These are phyloP conservation scores for Setaria viridis DNA, from an alignment of 202 grass and related monocot species.

Conservation along the genomic window DNA sequence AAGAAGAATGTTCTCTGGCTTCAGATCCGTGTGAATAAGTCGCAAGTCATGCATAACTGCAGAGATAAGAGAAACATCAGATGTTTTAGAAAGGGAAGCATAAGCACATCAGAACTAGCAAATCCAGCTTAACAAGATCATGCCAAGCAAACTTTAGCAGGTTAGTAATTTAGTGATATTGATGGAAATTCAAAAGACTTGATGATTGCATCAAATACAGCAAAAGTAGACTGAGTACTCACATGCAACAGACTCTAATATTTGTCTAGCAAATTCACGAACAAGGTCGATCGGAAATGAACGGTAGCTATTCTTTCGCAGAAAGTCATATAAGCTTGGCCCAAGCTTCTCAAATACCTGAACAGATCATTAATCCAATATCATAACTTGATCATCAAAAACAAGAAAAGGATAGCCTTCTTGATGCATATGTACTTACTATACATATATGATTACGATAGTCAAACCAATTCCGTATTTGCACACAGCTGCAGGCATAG, in stretches of 20 bases:
- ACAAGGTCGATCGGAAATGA: constrained; percentile 94
- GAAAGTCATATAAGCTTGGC: constrained; percentile 94
- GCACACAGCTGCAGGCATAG: constrained; percentile 98
- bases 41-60: constrained; percentile 98
- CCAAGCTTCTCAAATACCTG: constrained; percentile 99
- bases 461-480: constrained; percentile 99
- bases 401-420: constrained; percentile 38
- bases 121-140: background rate
- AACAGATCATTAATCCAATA: constrained; percentile 45
- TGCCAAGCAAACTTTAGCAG: background rate
- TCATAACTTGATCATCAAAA: constrained; percentile 39
- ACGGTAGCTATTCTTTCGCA: constrained; percentile 85
- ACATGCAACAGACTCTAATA: constrained; percentile 99
- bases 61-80: constrained; percentile 36
- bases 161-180: background rate
- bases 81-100: constrained; percentile 9
- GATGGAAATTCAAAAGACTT: background rate
- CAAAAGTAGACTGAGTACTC: constrained; percentile 42
- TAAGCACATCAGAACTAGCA: constrained; percentile 4
- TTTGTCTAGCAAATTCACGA: constrained; percentile 94
- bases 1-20: constrained; percentile 99
- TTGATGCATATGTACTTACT: constrained; percentile 95
- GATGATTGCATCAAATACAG: background rate
- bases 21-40: constrained; percentile 98
- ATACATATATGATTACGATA: constrained; percentile 99